Percentiles rank a stretch among this genome's conserved stretches.
Evolutionary conservation across 1,284 basidiomycete genomes (phyloP).

Genomic region (Sporisorium exsertum): DNA sequence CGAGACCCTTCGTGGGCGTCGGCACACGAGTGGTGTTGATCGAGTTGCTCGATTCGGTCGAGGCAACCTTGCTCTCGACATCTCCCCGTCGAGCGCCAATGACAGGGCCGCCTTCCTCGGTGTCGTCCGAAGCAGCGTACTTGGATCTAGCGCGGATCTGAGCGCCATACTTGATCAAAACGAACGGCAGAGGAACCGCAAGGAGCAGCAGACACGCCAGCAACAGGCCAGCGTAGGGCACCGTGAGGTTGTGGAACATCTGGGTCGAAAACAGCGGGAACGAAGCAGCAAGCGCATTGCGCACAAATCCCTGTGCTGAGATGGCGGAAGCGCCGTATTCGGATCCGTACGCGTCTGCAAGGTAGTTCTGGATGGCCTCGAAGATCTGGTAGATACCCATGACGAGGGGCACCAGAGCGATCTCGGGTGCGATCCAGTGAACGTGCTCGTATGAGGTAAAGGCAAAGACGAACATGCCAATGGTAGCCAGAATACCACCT

Average conservation of each 20-base stretch:
- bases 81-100: constrained; percentile 43
- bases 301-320: constrained; percentile 56
- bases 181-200: constrained; percentile 56
- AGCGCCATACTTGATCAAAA: constrained; percentile 58
- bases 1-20: constrained; percentile 30
- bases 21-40: constrained; percentile 30
- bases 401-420: constrained; percentile 55
- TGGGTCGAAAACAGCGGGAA: constrained; percentile 59
- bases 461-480: constrained; percentile 62
- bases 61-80: constrained; percentile 34
- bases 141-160: constrained; percentile 52
- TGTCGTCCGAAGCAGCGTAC: constrained; percentile 53
- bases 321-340: constrained; percentile 58
- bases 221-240: constrained; percentile 52
- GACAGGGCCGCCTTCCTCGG: constrained; percentile 41
- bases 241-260: constrained; percentile 58
- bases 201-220: constrained; percentile 50
- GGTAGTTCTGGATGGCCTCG: constrained; percentile 57
- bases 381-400: constrained; percentile 62
- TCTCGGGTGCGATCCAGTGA: constrained; percentile 59
- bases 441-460: constrained; percentile 59
- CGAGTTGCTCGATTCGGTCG: constrained; percentile 23
- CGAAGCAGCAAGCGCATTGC: constrained; percentile 54
- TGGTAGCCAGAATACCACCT: constrained; percentile 48
- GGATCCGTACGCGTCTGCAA: constrained; percentile 49